Evolutionary conservation across 2,329 filamentous ascomycete species (phyloP), one percentile per base, ranked within the genome.

Genomic region (Alternaria arbusti): DNA sequence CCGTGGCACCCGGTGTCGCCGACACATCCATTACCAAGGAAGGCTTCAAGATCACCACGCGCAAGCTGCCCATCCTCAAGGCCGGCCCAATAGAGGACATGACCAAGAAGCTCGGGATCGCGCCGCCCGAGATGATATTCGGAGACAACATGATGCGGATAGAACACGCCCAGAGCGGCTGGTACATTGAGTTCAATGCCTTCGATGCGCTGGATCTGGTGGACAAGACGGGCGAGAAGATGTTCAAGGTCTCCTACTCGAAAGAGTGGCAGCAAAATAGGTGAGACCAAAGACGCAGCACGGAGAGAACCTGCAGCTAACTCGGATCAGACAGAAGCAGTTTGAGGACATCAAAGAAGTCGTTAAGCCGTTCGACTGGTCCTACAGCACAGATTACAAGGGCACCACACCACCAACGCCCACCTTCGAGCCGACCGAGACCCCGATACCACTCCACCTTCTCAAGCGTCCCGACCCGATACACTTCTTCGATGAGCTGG

Each of bases 81-180:
- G 89, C 94, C 49, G 91, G 87, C 6, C 92, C 94, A 54, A 98
- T 99, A 76, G 94, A 97, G 76, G 88, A 88, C 40, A 92, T 99
- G 88, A 90, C 90, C 44, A 85, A 86, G 61, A 88, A 87, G 66
- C 86, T 99, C 57, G 90, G 90, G 28, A 97, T 99, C 76, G 89
- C 95, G 17, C 89, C 95, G 44, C 96, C 96, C 9, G 96, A 99
- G 83, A 99, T 99, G 96, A 99, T 99, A 69, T 99, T 99, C 78
- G 96, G 96, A 65, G 94, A 99, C 84, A 99, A 99, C 80, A 84
- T 91, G 61, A 90, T 97, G 44, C 83, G 88, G 7, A 86, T 99
- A 64, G 85, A 89, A 57, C 93, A 98, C 82, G 66, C 83, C n/a
- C 85, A 87, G 20, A 89, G 87, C n/a, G 88, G 89, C 47, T 99